phyloP scores from a whole-genome alignment of 306 rosid genomes.

The Castanea mollissima region DNA sequence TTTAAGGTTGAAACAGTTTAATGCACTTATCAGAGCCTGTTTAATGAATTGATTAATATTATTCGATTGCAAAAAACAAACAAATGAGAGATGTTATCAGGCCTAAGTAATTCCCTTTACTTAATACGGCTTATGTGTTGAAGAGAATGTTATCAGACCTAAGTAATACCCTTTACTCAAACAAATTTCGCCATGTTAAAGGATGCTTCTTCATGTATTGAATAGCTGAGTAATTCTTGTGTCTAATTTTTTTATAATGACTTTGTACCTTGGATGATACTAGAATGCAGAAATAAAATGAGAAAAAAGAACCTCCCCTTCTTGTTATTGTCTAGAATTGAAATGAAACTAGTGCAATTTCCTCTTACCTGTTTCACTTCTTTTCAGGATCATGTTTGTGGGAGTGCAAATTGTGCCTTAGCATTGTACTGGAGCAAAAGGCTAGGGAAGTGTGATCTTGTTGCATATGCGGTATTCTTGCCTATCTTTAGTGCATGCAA shows the following conservation, averaged over 20 bases:
- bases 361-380: background rate
- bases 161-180: background rate
- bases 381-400: conserved; percentile 65
- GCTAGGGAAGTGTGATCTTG: no score
- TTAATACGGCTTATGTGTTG: background rate
- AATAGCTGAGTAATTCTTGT: background rate
- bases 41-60: background rate
- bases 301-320: background rate
- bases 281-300: background rate
- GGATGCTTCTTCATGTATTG: background rate
- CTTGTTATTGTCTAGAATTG: background rate
- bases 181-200: background rate
- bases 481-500: background rate
- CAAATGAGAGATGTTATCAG: background rate
- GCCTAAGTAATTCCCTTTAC: background rate
- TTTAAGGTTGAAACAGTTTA: background rate
- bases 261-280: background rate
- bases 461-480: conserved; percentile 23
- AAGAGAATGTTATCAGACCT: background rate
- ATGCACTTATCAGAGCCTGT: background rate
- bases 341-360: no score
- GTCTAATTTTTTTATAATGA: background rate
- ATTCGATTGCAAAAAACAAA: background rate
- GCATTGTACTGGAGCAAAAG: conserved; percentile 17
- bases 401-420: conserved; percentile 69